Conservation (phyloP, 495 filamentous ascomycete genomes). For the Penicillium riverlandense region DNA sequence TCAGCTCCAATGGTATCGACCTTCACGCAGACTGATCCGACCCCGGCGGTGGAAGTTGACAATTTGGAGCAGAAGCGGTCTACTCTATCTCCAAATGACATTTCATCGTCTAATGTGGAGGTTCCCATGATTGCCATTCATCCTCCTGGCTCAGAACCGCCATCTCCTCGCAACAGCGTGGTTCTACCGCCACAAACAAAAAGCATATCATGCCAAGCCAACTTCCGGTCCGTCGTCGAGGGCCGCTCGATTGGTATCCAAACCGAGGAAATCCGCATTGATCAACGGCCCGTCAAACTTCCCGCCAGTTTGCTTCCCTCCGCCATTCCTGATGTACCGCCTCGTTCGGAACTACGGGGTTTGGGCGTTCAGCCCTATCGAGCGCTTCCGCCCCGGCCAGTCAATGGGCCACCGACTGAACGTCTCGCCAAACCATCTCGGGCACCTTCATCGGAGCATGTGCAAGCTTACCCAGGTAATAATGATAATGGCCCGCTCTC, state of each 20-base stretch:
- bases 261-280: constrained; percentile 81
- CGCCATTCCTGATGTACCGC: constrained; percentile 39
- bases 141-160: constrained; percentile 56
- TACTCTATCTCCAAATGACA: constrained; percentile 12
- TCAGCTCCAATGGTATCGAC: constrained; percentile 37
- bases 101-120: constrained; percentile 19
- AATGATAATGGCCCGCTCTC: constrained; percentile 75
- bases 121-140: constrained; percentile 62
- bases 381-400: constrained; percentile 26
- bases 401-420: constrained; percentile 10
- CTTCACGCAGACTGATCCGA: constrained; percentile 65
- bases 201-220: constrained; percentile 50
- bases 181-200: constrained; percentile 60
- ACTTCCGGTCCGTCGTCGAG: constrained; percentile 26
- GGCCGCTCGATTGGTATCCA: constrained; percentile 57
- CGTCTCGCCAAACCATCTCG: constrained; percentile 12
- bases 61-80: constrained; percentile 5
- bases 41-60: constrained; percentile 3
- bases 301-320: constrained; percentile 74
- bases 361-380: constrained; percentile 24
- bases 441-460: constrained; percentile 30
- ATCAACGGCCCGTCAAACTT: constrained; percentile 63
- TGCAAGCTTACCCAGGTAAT: constrained; percentile 70
- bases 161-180: constrained; percentile 51
- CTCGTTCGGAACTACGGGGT: constrained; percentile 14